These are phyloP conservation scores for Tulasnella sp. DNA, from an alignment of 768 basidiomycete species.

Conservation along the genomic window DNA sequence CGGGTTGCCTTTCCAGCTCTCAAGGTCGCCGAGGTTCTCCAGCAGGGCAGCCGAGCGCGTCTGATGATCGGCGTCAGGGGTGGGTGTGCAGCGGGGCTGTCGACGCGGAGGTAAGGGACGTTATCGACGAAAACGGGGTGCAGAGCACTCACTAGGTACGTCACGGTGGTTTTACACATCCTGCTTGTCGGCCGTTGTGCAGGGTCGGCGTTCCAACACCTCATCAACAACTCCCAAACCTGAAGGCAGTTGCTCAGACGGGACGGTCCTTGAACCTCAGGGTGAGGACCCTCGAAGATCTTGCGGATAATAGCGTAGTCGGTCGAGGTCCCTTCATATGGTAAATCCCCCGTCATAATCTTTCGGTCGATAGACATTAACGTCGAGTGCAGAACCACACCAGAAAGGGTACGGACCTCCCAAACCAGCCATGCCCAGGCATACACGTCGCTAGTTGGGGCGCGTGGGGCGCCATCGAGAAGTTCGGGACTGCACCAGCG, in stretches of 20 bases:
- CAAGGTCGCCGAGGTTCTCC: neutral
- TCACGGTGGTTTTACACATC: neutral
- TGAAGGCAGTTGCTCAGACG: neutral
- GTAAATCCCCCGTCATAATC: neutral
- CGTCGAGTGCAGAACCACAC: too few species aligned
- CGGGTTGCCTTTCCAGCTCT: neutral
- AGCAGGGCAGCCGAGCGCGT: neutral
- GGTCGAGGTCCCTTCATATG: neutral
- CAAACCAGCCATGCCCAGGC: constrained; percentile 12
- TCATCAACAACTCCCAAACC: constrained; percentile 4
- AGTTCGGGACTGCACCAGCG: constrained; percentile 22
- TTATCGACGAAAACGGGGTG: neutral
- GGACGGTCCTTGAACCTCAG: neutral
- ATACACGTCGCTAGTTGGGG: constrained; percentile 9
- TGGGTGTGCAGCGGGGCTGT: constrained; percentile 1
- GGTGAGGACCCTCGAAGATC: neutral
- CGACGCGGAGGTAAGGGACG: neutral
- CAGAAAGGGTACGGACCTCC: neutral
- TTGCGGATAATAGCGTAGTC: neutral
- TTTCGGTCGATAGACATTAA: neutral
- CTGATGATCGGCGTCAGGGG: neutral
- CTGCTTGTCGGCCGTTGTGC: neutral
- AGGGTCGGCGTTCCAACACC: neutral
- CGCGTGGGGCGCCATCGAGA: neutral
- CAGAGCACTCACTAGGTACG: neutral